These are phyloP conservation scores for Corchorus capsularis DNA, from an alignment of 345 rosid genomes.

Conservation along the genomic window DNA sequence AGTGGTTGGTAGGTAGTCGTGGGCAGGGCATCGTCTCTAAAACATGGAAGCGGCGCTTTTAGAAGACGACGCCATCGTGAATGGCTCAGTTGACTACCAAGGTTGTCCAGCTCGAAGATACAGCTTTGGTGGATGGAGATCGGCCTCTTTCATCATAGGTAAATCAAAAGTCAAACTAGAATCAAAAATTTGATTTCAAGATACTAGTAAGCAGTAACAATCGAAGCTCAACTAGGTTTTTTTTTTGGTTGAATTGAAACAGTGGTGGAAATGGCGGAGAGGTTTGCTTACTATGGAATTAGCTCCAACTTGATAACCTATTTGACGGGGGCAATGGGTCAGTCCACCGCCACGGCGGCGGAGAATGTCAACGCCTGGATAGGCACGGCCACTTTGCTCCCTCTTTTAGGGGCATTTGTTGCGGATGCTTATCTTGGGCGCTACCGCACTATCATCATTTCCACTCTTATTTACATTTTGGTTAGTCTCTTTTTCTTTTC, in stretches of 20 bases:
- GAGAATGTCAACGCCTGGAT: slow-evolving; percentile 55
- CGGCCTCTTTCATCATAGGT: slow-evolving; percentile 53
- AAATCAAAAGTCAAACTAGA: background rate
- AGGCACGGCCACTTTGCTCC: slow-evolving; percentile 47
- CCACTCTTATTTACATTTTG: slow-evolving; percentile 46
- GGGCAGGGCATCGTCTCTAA: background rate
- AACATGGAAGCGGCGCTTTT: slow-evolving; percentile 15
- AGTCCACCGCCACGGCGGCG: slow-evolving; percentile 52
- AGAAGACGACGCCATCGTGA: slow-evolving; percentile 26
- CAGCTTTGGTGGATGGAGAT: slow-evolving; percentile 51
- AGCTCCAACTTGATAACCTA: slow-evolving; percentile 47
- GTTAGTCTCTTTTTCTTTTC: slow-evolving; percentile 22
- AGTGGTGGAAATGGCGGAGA: slow-evolving; percentile 58
- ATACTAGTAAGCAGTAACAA: no score
- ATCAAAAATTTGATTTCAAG: background rate
- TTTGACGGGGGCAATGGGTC: slow-evolving; percentile 49
- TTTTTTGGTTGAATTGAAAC: background rate
- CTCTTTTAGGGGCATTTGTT: slow-evolving; percentile 50
- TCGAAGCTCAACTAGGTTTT: no score
- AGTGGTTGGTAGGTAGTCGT: no score
- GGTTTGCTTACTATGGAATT: slow-evolving; percentile 51
- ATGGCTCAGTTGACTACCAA: slow-evolving; percentile 40
- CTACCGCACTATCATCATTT: slow-evolving; percentile 47
- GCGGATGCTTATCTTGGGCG: slow-evolving; percentile 59
- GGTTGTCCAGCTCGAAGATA: slow-evolving; percentile 38